A percentile compares a stretch with the other conserved stretches of the same genome.
These are phyloP conservation scores for Medicago arabica DNA, from an alignment of 306 rosid species.

Conservation along the genomic window DNA sequence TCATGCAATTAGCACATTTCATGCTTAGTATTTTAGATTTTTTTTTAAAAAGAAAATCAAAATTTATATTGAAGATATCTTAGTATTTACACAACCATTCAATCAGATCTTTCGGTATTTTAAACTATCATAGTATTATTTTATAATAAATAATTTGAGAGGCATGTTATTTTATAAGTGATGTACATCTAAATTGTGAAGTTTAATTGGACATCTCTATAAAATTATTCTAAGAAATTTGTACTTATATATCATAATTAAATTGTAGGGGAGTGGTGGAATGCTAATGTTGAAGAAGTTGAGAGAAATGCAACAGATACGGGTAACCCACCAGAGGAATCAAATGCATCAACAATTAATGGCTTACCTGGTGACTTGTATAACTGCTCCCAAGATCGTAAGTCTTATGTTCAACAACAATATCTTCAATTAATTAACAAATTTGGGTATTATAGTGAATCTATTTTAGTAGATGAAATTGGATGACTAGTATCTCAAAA, in stretches of 20 bases:
- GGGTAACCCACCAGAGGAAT: background rate
- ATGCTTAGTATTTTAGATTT: no score
- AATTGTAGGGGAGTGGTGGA: constrained; percentile 76
- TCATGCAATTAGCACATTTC: no score
- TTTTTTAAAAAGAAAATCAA: no score
- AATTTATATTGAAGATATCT: no score
- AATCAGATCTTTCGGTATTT: no score
- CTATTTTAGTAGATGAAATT: no score
- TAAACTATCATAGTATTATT: no score
- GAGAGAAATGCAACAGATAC: constrained; percentile 2
- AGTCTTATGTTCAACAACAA: background rate
- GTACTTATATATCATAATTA: background rate
- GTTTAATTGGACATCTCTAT: background rate
- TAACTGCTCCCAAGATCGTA: constrained; percentile 58
- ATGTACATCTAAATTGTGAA: background rate
- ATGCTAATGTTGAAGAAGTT: constrained; percentile 14
- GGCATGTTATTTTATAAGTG: background rate
- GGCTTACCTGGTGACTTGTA: constrained; percentile 69
- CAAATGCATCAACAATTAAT: constrained; percentile 69
- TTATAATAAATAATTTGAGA: no score
- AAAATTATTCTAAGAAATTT: background rate
- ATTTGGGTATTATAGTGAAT: no score
- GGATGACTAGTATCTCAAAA: no score
- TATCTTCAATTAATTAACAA: background rate
- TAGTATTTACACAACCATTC: no score